Evolutionary conservation across 2,329 filamentous ascomycete species (phyloP), one percentile per base, ranked within the genome.

Genomic region (Hymenoscyphus infarciens): DNA sequence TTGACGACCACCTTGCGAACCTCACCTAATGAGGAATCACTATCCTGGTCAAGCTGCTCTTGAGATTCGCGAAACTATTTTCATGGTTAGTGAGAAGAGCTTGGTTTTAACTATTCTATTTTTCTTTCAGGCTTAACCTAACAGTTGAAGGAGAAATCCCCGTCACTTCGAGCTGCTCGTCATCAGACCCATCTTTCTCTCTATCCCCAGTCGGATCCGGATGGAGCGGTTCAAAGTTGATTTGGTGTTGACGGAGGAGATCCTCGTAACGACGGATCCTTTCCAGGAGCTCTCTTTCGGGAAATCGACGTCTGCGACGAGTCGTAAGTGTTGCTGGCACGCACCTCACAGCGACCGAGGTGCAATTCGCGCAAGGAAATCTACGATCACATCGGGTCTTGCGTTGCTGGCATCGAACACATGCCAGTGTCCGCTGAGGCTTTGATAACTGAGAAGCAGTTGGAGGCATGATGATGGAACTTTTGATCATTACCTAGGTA

Each of bases 331-430:
- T 77, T 66, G 83, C 75, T 7, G 87, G 83, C 42, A 81, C 80
- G 72, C 87, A 92, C 67, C 89, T 83, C 35, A 82, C 82, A 25
- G 80, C 77, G 59, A 83, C 81, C 74, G 83, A 87, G 72, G 85
- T 78, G 71, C 89, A 91, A 75, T 88, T 88, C 69, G 82, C 79
- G 29, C 57, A 59, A 16, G 57, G 57, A 31, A 33, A 25, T n/a
- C 29, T 59, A 22, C 57, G 35, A 49, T 59, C 39, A 19, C 57
- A 59, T 29, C 45, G 52, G 1, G 45, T 31, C 27, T 59, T 59
- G 35, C 39, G 57, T 13, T 49, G n/a, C 25, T 59, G 57, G 27
- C 57, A 59, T 6, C 19, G 57, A 6, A 31, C n/a, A n/a, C 57
- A 59, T 13, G 56, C 29, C 5, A 57, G 56, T 1, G n/a, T 19